Evolutionary conservation across 106 monocot genomes (phyloP).

Genomic region (Dendrobium officinale): DNA sequence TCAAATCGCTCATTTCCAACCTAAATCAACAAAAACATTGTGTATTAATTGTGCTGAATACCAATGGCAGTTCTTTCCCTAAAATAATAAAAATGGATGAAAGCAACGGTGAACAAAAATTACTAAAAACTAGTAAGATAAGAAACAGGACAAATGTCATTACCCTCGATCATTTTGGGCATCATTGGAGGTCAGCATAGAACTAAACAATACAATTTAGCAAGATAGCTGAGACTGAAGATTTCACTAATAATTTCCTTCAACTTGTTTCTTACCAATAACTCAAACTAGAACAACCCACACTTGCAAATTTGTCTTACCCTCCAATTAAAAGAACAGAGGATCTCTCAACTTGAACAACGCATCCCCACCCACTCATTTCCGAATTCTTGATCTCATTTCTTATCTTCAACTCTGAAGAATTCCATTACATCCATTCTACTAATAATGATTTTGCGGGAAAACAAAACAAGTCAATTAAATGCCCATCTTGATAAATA

Average conservation of each 20-base stretch:
- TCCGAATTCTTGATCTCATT: background rate
- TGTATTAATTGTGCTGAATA: too few relatives aligned
- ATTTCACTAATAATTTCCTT: background rate
- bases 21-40: constrained; percentile 23
- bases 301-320: background rate
- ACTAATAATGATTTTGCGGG: too few relatives aligned
- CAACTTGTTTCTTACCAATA: background rate
- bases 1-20: constrained; percentile 88
- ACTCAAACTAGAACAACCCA: background rate
- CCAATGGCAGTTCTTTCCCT: too few relatives aligned
- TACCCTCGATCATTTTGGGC: background rate
- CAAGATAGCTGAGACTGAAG: background rate
- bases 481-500: too few relatives aligned
- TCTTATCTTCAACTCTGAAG: too few relatives aligned
- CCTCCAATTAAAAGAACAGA: background rate
- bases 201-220: background rate
- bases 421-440: too few relatives aligned
- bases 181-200: background rate
- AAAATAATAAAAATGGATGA: too few relatives aligned
- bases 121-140: background rate
- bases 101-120: background rate
- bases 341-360: background rate
- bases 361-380: background rate
- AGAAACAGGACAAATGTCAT: background rate
- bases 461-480: too few relatives aligned